Percentiles rank a stretch among this genome's conserved stretches.
Evolutionary conservation across 2,329 filamentous ascomycete genomes (phyloP).

Genomic region (Penicillium sp.): DNA sequence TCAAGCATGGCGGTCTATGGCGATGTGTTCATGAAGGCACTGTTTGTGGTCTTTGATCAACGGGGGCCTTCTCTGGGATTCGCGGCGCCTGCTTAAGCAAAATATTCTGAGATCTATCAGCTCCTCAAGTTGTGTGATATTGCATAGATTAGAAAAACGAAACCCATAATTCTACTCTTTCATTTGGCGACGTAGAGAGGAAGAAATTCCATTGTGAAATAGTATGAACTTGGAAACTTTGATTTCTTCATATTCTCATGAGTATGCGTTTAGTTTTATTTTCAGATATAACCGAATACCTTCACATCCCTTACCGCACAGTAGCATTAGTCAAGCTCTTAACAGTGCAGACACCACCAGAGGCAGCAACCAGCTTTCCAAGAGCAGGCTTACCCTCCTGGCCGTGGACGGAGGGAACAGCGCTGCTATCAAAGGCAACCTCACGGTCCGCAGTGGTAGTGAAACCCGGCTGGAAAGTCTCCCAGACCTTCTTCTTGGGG

Average conservation of each 20-base stretch:
- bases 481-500: conserved; percentile 99
- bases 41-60: conserved; percentile 60
- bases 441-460: conserved; percentile 78
- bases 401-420: conserved; percentile 71
- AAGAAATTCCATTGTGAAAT: neutral
- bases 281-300: conserved; percentile 6
- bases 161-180: conserved; percentile 1
- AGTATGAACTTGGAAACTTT: conserved; percentile 10
- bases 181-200: neutral
- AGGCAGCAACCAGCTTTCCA: conserved; percentile 69
- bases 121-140: neutral
- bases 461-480: conserved; percentile 93
- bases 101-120: neutral
- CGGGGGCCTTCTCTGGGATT: conserved; percentile 51
- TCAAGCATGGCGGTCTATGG: conserved; percentile 58
- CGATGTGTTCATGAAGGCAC: conserved; percentile 60
- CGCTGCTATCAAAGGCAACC: conserved; percentile 80
- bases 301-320: conserved; percentile 64
- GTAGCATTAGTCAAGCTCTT: conserved; percentile 74
- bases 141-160: conserved; percentile 9
- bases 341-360: conserved; percentile 78
- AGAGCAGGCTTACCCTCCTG: conserved; percentile 57
- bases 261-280: conserved; percentile 21
- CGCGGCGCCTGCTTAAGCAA: conserved; percentile 40
- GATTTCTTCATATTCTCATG: conserved; percentile 22